phyloP scores from a whole-genome alignment of 2,329 filamentous ascomycete genomes.

The Stemphylium beticola region DNA sequence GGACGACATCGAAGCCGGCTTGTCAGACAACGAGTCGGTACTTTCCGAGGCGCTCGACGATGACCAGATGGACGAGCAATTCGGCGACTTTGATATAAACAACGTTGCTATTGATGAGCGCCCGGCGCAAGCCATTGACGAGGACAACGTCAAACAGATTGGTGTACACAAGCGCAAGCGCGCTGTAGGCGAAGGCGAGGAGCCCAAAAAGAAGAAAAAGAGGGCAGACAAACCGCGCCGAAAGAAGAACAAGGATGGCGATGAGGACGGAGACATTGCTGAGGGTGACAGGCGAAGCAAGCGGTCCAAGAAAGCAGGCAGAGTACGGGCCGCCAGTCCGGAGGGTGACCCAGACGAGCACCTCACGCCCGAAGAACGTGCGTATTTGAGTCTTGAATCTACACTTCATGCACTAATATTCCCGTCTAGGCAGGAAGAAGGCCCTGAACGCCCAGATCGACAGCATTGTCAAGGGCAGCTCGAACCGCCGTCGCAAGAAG shows the following conservation, averaged over 20 bases:
- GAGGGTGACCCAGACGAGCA: slow-evolving; percentile 77
- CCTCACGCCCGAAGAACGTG: slow-evolving; percentile 82
- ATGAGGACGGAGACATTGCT: slow-evolving; percentile 57
- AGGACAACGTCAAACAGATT: slow-evolving; percentile 65
- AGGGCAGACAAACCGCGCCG: slow-evolving; percentile 60
- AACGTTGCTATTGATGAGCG: slow-evolving; percentile 67
- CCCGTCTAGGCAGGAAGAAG: slow-evolving; percentile 66
- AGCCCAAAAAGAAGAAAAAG: slow-evolving; percentile 74
- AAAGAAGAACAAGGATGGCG: slow-evolving; percentile 57
- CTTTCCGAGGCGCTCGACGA: slow-evolving; percentile 68
- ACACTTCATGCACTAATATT: slow-evolving; percentile 17
- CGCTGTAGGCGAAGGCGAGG: slow-evolving; percentile 62
- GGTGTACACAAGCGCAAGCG: slow-evolving; percentile 71
- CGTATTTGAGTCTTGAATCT: slow-evolving; percentile 40
- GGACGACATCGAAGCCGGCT: slow-evolving; percentile 49
- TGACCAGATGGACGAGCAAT: slow-evolving; percentile 64
- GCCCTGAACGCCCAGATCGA: slow-evolving; percentile 89
- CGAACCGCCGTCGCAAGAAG: slow-evolving; percentile 75
- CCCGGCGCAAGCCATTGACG: slow-evolving; percentile 64
- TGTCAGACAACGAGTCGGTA: slow-evolving; percentile 66
- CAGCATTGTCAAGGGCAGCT: slow-evolving; percentile 83
- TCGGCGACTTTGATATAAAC: slow-evolving; percentile 63
- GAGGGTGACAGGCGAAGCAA: slow-evolving; percentile 62
- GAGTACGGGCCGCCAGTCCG: slow-evolving; percentile 44
- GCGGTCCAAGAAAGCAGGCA: slow-evolving; percentile 52